phyloP scores from a whole-genome alignment of 2,329 filamentous ascomycete genomes.

The Cercospora canescens region DNA sequence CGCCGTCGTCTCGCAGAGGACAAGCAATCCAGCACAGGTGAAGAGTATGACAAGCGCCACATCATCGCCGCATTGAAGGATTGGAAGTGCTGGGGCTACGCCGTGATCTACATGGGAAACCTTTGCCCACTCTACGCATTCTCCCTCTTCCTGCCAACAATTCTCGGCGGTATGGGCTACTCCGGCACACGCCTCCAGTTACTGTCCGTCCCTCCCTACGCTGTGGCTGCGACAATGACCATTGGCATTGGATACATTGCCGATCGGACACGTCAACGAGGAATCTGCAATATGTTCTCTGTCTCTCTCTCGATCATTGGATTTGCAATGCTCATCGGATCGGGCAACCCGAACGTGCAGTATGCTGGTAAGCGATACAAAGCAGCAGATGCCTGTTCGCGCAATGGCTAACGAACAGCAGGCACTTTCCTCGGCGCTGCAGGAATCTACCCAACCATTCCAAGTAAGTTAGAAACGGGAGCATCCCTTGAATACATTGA shows the following conservation, averaged over 20 bases:
- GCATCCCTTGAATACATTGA: background rate
- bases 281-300: slow-evolving; percentile 74
- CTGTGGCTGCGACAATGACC: slow-evolving; percentile 67
- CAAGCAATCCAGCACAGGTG: slow-evolving; percentile 28
- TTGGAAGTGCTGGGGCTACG: slow-evolving; percentile 76
- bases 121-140: slow-evolving; percentile 33
- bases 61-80: slow-evolving; percentile 57
- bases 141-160: slow-evolving; percentile 36
- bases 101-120: slow-evolving; percentile 57
- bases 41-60: slow-evolving; percentile 31
- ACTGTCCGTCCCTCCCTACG: slow-evolving; percentile 74
- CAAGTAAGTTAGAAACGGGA: slow-evolving; percentile 45
- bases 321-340: slow-evolving; percentile 75
- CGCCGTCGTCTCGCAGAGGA: slow-evolving; percentile 29
- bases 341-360: slow-evolving; percentile 63
- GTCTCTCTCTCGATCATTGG: slow-evolving; percentile 71
- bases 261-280: slow-evolving; percentile 71
- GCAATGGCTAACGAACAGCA: background rate
- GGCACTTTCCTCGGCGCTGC: slow-evolving; percentile 71
- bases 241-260: slow-evolving; percentile 71
- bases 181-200: slow-evolving; percentile 65
- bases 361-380: slow-evolving; percentile 65
- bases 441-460: slow-evolving; percentile 84
- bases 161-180: slow-evolving; percentile 48
- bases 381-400: background rate